These are phyloP conservation scores for Zea mays DNA, from an alignment of 176 grass and related monocot genomes.

Conservation along the genomic window DNA sequence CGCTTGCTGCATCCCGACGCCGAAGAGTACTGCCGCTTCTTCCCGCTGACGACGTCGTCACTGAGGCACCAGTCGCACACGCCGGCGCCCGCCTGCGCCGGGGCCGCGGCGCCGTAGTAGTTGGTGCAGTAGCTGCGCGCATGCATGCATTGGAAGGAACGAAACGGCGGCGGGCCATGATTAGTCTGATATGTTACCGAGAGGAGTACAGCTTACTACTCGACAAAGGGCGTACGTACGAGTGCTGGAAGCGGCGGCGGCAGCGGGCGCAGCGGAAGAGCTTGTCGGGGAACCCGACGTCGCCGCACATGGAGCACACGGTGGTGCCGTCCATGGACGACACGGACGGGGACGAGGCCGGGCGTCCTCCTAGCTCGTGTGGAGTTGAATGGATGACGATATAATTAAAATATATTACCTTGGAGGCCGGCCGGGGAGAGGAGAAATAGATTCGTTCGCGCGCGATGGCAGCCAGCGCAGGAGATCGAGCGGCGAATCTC, in stretches of 20 bases:
- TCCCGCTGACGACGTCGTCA: conserved; percentile 29
- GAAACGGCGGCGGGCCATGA: neutral
- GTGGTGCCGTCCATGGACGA: conserved; percentile 33
- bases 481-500: neutral
- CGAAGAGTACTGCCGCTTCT: neutral
- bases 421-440: neutral
- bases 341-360: neutral
- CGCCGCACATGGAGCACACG: conserved; percentile 96
- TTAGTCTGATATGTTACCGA: neutral
- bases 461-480: neutral
- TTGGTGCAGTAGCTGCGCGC: conserved; percentile 78
- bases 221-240: conserved; percentile 35
- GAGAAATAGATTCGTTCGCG: neutral
- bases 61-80: conserved; percentile 96
- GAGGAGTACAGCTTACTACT: neutral
- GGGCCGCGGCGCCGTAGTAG: conserved; percentile 70
- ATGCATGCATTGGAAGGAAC: neutral
- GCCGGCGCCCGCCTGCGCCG: conserved; percentile 36
- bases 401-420: neutral
- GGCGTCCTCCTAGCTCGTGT: neutral
- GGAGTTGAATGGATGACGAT: neutral
- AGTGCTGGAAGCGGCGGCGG: conserved; percentile 83
- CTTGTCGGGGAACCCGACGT: conserved; percentile 95
- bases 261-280: conserved; percentile 89
- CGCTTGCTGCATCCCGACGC: neutral